phyloP scores from a whole-genome alignment of 108 stramenopile genomes.

The Epithemia pelagica region DNA sequence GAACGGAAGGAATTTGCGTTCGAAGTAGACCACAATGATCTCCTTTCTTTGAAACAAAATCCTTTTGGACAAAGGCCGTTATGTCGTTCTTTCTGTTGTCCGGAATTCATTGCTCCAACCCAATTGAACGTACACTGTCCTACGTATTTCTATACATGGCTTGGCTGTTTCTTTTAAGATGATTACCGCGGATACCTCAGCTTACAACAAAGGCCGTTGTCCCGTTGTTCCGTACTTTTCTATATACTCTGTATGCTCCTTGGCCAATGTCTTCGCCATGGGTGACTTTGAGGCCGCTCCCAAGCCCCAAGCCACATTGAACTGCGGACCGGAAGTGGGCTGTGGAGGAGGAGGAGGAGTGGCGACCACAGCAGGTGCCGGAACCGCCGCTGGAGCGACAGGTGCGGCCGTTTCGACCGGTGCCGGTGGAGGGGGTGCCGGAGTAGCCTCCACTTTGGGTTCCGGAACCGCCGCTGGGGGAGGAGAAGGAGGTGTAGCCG shows the following conservation, averaged over 20 bases:
- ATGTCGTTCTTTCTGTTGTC: too few species aligned
- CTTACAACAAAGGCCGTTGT: constrained; percentile 44
- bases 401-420: constrained; percentile 19
- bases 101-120: too few species aligned
- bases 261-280: constrained; percentile 57
- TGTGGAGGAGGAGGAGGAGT: constrained; percentile 22
- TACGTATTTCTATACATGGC: too few species aligned
- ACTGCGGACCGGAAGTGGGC: constrained; percentile 26
- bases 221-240: constrained; percentile 75
- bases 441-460: constrained; percentile 1
- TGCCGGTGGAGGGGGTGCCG: constrained; percentile 22
- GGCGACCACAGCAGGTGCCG: constrained; percentile 25
- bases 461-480: constrained; percentile 16
- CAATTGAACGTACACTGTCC: too few species aligned
- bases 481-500: constrained; percentile 23
- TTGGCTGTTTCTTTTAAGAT: too few species aligned
- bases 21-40: too few species aligned
- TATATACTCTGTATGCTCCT: constrained; percentile 62
- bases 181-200: too few species aligned
- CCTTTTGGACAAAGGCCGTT: too few species aligned
- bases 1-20: too few species aligned
- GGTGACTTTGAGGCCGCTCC: constrained; percentile 56
- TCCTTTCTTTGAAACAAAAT: too few species aligned
- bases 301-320: constrained; percentile 48
- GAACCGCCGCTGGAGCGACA: constrained; percentile 16